phyloP scores from a whole-genome alignment of 2,329 filamentous ascomycete genomes.

The Aspergillus eucalypticola region DNA sequence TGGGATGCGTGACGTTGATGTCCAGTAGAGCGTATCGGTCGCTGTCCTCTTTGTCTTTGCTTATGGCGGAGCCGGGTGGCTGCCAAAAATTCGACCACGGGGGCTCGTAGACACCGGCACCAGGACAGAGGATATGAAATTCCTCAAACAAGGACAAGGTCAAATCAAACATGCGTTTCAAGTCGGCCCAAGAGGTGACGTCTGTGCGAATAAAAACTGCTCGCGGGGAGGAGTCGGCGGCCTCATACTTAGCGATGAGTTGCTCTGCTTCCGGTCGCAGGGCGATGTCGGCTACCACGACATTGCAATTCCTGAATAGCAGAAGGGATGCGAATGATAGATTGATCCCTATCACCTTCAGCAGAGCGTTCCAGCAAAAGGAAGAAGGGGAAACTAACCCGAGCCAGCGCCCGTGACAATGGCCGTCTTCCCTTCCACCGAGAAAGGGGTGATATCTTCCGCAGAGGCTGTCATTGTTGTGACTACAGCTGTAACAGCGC shows the following conservation, averaged over 20 bases:
- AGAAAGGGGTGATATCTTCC: not conserved
- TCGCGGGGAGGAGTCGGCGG: not conserved
- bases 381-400: not conserved
- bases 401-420: not conserved
- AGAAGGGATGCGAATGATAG: not conserved
- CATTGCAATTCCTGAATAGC: not conserved
- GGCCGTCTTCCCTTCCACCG: not conserved
- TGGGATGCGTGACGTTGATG: not conserved
- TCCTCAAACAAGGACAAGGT: not conserved
- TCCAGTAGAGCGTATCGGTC: not conserved
- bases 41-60: not conserved
- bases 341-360: not conserved
- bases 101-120: not conserved
- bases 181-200: not conserved
- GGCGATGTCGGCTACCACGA: not conserved
- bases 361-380: too few species aligned
- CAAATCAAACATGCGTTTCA: not conserved
- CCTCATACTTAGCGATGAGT: not conserved
- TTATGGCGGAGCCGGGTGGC: not conserved
- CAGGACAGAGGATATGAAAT: not conserved
- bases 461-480: not conserved
- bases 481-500: not conserved
- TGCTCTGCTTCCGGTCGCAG: not conserved
- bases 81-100: slow-evolving; percentile 1
- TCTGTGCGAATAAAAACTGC: not conserved